Conservation (phyloP, 805 yeast genomes). For the Starmerella bacillaris region DNA sequence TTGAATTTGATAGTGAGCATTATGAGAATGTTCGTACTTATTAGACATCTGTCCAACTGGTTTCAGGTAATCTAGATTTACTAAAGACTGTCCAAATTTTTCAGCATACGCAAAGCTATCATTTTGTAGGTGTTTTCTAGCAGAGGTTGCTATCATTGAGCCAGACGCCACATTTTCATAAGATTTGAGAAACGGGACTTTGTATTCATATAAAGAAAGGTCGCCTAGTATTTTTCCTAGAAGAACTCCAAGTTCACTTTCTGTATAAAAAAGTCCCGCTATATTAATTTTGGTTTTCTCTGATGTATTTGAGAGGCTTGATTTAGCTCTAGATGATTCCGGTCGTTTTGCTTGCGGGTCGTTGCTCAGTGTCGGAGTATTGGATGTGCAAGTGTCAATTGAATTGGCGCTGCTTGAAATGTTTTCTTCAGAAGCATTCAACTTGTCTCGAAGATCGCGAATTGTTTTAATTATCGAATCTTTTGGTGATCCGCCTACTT, state of each 20-base stretch:
- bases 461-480: slow-evolving; percentile 10
- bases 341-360: no score
- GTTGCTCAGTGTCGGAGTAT: no score
- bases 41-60: slow-evolving; percentile 37
- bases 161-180: slow-evolving; percentile 48
- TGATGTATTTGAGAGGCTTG: not conserved
- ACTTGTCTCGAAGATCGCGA: slow-evolving; percentile 7
- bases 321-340: no score
- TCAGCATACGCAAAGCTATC: slow-evolving; percentile 46
- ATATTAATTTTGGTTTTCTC: slow-evolving; percentile 5
- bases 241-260: slow-evolving; percentile 27
- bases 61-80: slow-evolving; percentile 40
- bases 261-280: slow-evolving; percentile 23
- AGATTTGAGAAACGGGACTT: slow-evolving; percentile 51
- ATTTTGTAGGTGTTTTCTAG: slow-evolving; percentile 33
- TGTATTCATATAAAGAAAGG: slow-evolving; percentile 37
- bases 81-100: slow-evolving; percentile 54
- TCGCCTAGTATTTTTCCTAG: slow-evolving; percentile 28
- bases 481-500: slow-evolving; percentile 9
- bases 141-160: slow-evolving; percentile 39
- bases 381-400: slow-evolving; percentile 1
- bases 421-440: no score
- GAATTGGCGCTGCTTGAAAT: slow-evolving; percentile 10
- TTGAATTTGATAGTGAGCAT: slow-evolving; percentile 43
- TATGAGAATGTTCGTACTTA: slow-evolving; percentile 49